Conservation (phyloP, 139 green algal species). For the Tetradesmus obliquus region DNA sequence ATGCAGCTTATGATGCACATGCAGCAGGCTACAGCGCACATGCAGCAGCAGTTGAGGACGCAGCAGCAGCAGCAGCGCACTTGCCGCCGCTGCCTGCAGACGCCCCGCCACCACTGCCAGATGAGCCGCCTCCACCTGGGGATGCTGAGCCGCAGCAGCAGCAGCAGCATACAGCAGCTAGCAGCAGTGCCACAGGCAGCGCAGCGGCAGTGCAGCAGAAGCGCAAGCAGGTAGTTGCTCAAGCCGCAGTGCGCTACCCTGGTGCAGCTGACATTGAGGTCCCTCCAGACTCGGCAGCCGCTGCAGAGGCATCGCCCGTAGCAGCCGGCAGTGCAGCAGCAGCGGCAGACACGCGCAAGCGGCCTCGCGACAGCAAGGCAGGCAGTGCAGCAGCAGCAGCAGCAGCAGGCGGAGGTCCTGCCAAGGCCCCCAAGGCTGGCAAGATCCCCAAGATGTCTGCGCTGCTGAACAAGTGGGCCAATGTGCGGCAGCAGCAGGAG, state of each 20-base stretch:
- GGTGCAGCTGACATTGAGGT: neutral
- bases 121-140: neutral
- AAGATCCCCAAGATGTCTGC: constrained; percentile 64
- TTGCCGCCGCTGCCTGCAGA: neutral
- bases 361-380: neutral
- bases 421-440: constrained; percentile 42
- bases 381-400: constrained; percentile 11
- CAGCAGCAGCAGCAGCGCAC: neutral
- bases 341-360: constrained; percentile 17
- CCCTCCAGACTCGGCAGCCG: constrained; percentile 18
- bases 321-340: neutral
- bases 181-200: neutral
- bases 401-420: neutral
- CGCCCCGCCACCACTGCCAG: neutral
- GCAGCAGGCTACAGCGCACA: neutral
- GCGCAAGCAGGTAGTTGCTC: neutral
- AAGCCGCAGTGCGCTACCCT: constrained; percentile 6
- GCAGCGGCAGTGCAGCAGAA: neutral
- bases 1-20: neutral
- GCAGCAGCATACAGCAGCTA: neutral
- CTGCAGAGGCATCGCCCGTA: neutral
- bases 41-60: constrained; percentile 3
- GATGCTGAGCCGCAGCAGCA: constrained; percentile 7
- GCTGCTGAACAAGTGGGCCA: constrained; percentile 78
- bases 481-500: constrained; percentile 56